These are phyloP conservation scores for Sarcodon aspratus DNA, from an alignment of 768 basidiomycete genomes.

Conservation along the genomic window DNA sequence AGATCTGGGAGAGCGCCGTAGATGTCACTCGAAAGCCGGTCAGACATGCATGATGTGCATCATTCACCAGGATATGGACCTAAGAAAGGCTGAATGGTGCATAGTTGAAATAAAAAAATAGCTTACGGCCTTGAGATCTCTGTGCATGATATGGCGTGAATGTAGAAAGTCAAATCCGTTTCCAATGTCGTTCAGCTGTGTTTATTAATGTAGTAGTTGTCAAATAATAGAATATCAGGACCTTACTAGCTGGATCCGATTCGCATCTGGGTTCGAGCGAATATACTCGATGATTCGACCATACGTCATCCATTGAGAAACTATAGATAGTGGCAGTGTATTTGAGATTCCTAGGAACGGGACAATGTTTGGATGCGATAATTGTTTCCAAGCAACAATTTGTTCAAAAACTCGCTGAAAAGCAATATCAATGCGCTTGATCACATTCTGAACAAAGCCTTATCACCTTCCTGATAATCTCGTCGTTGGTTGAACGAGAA, in stretches of 20 bases:
- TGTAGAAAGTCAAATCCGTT: neutral
- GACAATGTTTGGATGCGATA: conserved; percentile 1
- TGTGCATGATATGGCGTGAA: neutral
- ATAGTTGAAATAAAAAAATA: neutral
- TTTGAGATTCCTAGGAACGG: conserved; percentile 1
- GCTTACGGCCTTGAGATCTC: neutral
- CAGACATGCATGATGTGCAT: conserved; percentile 4
- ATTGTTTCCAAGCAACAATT: conserved; percentile 1
- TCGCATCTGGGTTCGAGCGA: neutral
- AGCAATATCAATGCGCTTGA: too few relatives aligned
- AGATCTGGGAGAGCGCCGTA: conserved; percentile 3
- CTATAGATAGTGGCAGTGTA: conserved; percentile 1
- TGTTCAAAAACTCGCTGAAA: conserved; percentile 1
- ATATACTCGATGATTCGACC: conserved; percentile 2
- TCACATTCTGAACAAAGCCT: too few relatives aligned
- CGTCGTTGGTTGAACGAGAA: too few relatives aligned
- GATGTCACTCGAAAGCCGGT: conserved; percentile 8
- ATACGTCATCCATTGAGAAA: conserved; percentile 5
- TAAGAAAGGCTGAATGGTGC: neutral
- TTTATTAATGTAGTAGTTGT: too few relatives aligned
- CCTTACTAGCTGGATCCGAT: conserved; percentile 3
- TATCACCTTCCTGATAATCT: too few relatives aligned
- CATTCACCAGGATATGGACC: conserved; percentile 9
- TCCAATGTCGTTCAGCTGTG: neutral
- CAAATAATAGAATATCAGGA: too few relatives aligned